Evolutionary conservation across 169 alveolate genomes (phyloP), one percentile per base, ranked within the genome.

Genomic region (Plasmodium gaboni): DNA sequence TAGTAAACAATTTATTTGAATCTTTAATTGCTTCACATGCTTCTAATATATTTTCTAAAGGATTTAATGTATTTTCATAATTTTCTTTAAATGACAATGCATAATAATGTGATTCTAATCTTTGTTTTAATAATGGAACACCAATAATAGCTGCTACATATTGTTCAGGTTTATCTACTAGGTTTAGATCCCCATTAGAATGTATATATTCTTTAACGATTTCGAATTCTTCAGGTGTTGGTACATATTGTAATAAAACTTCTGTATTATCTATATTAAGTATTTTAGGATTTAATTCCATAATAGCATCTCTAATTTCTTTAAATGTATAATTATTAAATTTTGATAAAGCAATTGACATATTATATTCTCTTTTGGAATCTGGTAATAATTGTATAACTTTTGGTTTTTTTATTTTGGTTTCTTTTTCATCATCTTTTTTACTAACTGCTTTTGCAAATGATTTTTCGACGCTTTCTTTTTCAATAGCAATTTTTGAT

Each of bases 101-200:
- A 70, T 91, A 93, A 55, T 93, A 93, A 73, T 96, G 98, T 15
- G 96, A 93, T 57, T 95, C 97, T 70, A 96, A 91, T 46, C 98
- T 70, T 88, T 94, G 96, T 69, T 91, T 93, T 91, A 96, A 71
- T 88, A 96, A 78, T 24, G 98, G 98, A 26, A 96, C 95, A 13
- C 98, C 97, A 22, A 95, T 69, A 90, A 96, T 91, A 12, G 96
- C 97, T 1, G 98, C 98, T 10, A 96, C 97, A 73, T 93, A 96
- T 89, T 96, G 98, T 85, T 96, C 98, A 4, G 98, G 98, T n/a
- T 95, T 93, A 71, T 96, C 98, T 13, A 95, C 96, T 65, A 89
- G 86, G 63, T 88, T 92, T 83, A 96, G 70, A 69, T 96, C 98
- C 1, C 98, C 98, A n/a, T 97, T 97, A 50, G 94, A 89, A 51